Conservation (phyloP, 768 basidiomycete genomes). For the Lentinula boryana region DNA sequence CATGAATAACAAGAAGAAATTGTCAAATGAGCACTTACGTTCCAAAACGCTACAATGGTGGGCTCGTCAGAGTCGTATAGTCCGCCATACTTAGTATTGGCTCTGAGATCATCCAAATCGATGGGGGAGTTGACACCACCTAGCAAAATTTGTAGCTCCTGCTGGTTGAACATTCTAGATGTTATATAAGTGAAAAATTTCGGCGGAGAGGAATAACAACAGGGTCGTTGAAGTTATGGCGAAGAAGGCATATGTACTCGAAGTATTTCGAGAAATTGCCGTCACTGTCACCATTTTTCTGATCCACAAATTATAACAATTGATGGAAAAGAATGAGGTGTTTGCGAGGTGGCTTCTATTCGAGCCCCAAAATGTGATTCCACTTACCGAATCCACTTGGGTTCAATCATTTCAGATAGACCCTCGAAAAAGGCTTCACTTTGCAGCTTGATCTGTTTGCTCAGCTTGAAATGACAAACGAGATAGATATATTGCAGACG, state of each 20-base stretch:
- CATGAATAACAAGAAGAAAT: not conserved
- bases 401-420: slow-evolving; percentile 86
- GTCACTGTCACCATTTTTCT: not conserved
- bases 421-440: slow-evolving; percentile 89
- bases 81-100: slow-evolving; percentile 80
- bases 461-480: slow-evolving; percentile 84
- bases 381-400: slow-evolving; percentile 73
- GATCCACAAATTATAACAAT: not conserved
- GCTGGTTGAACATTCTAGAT: slow-evolving; percentile 91
- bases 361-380: not conserved
- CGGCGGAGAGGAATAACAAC: not conserved
- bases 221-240: not conserved
- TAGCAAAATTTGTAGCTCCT: slow-evolving; percentile 87
- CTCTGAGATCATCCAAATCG: slow-evolving; percentile 74
- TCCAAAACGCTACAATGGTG: slow-evolving; percentile 82
- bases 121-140: slow-evolving; percentile 85
- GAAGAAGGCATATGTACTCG: not conserved
- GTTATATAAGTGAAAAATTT: not conserved
- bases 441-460: slow-evolving; percentile 81
- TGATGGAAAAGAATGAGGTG: not conserved
- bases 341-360: not conserved
- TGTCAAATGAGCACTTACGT: slow-evolving; percentile 34
- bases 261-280: not conserved
- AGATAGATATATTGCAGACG: slow-evolving; percentile 85
- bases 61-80: slow-evolving; percentile 62